These are phyloP conservation scores for Globisporangium alternatum DNA, from an alignment of 352 stramenopile species.

Conservation along the genomic window DNA sequence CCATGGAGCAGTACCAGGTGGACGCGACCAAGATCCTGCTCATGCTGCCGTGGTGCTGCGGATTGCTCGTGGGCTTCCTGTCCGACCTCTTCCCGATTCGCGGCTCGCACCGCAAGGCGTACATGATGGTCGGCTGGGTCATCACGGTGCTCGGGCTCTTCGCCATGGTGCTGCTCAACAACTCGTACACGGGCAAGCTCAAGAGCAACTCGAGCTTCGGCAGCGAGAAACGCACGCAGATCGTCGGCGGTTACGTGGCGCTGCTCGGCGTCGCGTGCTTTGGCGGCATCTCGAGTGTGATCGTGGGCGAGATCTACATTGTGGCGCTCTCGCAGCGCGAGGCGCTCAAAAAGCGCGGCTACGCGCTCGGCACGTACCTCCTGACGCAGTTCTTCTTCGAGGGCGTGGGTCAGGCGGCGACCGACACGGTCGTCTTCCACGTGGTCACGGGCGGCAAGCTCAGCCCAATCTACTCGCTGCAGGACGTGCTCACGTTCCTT, in stretches of 20 bases:
- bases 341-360: conserved; percentile 26
- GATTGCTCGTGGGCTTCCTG: conserved; percentile 16
- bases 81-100: conserved; percentile 20
- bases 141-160: conserved; percentile 30
- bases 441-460: conserved; percentile 15
- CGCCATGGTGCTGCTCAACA: conserved; percentile 33
- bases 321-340: conserved; percentile 38
- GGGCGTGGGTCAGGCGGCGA: conserved; percentile 29
- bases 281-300: conserved; percentile 35
- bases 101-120: conserved; percentile 19
- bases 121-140: conserved; percentile 23
- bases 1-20: conserved; percentile 35
- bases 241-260: conserved; percentile 35
- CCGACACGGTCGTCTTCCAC: conserved; percentile 32
- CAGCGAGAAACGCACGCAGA: conserved; percentile 13
- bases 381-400: conserved; percentile 34
- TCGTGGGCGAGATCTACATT: conserved; percentile 43
- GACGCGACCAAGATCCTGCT: conserved; percentile 36
- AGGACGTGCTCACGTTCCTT: conserved; percentile 30
- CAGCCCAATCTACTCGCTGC: conserved; percentile 25
- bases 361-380: conserved; percentile 30
- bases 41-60: conserved; percentile 38
- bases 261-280: conserved; percentile 41
- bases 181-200: conserved; percentile 21
- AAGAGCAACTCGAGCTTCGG: conserved; percentile 23